These are phyloP conservation scores for Pseudozyma flocculosa DNA, from an alignment of 1,284 basidiomycete genomes.

Conservation along the genomic window DNA sequence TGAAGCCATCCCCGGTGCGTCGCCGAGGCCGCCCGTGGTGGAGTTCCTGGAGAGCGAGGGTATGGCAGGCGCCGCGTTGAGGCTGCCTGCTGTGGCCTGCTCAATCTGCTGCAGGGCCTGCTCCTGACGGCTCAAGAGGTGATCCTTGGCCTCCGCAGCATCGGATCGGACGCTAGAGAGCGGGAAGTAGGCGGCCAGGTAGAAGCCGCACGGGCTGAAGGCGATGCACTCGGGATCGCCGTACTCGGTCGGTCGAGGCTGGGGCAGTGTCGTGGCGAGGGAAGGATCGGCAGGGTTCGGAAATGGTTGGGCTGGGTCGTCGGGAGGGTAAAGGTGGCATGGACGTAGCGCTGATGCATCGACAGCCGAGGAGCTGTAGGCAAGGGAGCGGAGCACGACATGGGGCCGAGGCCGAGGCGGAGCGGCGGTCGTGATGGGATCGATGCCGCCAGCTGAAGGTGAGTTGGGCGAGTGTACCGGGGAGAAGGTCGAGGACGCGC, in stretches of 20 bases:
- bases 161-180: background rate
- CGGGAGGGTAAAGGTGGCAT: background rate
- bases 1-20: background rate
- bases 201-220: slow-evolving; percentile 37
- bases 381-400: slow-evolving; percentile 13
- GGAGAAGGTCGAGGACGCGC: slow-evolving; percentile 17
- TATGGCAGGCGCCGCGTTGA: too few relatives aligned
- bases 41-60: background rate
- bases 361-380: slow-evolving; percentile 3
- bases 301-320: too few relatives aligned
- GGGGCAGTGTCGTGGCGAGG: too few relatives aligned
- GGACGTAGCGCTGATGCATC: background rate
- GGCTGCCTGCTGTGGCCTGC: background rate
- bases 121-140: background rate
- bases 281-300: too few relatives aligned
- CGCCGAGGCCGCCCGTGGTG: background rate
- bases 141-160: background rate
- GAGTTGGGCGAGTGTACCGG: too few relatives aligned
- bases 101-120: background rate
- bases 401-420: slow-evolving; percentile 1
- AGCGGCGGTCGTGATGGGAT: too few relatives aligned
- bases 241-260: slow-evolving; percentile 1
- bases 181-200: slow-evolving; percentile 23
- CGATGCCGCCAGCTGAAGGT: slow-evolving; percentile 5
- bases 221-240: slow-evolving; percentile 22